Conservation (phyloP, 2,329 filamentous ascomycete species). For the Chrysoporthe austroafricana region DNA sequence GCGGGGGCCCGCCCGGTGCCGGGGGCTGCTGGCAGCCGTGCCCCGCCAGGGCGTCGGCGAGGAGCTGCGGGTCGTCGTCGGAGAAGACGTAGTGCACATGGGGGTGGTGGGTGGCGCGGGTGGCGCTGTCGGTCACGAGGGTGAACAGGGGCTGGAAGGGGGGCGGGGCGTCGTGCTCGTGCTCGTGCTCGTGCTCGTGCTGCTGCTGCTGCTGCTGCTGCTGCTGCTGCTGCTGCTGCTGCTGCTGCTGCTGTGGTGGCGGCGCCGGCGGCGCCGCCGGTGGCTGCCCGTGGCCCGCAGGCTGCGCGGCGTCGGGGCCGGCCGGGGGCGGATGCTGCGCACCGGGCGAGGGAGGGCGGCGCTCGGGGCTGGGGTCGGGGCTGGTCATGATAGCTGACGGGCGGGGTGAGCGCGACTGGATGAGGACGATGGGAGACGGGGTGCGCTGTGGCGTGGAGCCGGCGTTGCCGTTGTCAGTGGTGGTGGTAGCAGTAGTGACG, state of each 20-base stretch:
- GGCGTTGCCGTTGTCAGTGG: neutral
- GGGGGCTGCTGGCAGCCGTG: constrained; percentile 38
- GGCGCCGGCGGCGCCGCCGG: no score
- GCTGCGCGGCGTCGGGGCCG: neutral
- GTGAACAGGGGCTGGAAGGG: constrained; percentile 83
- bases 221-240: constrained; percentile 25
- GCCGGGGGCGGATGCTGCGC: neutral
- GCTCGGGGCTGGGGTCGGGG: constrained; percentile 14
- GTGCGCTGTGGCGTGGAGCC: neutral
- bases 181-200: constrained; percentile 23
- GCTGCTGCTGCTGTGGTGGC: neutral
- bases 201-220: constrained; percentile 21
- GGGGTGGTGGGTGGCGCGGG: constrained; percentile 78
- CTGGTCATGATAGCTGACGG: constrained; percentile 21
- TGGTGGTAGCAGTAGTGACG: neutral
- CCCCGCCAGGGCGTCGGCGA: constrained; percentile 67
- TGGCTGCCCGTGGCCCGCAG: constrained; percentile 10
- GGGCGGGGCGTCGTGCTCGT: constrained; percentile 36
- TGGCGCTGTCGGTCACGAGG: constrained; percentile 76
- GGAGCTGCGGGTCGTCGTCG: constrained; percentile 82
- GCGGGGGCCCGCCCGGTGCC: constrained; percentile 31
- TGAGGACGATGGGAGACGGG: neutral
- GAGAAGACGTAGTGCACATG: constrained; percentile 90
- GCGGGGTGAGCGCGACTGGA: neutral
- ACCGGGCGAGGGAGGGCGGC: constrained; percentile 5